Conservation (phyloP, 2,329 filamentous ascomycete genomes). For the Sclerotinia nivalis region DNA sequence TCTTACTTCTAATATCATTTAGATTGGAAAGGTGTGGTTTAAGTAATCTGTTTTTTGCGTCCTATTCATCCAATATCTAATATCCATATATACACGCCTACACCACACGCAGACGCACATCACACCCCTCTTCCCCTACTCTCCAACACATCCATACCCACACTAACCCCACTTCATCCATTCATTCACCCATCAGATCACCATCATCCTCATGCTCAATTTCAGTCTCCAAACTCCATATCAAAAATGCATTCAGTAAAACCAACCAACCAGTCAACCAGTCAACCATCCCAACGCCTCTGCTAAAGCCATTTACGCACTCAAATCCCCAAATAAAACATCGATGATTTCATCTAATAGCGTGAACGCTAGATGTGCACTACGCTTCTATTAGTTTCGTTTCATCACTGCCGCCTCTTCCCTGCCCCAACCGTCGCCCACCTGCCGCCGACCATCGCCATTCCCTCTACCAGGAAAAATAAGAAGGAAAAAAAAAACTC, state of each 20-base stretch:
- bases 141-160: background rate
- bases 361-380: slow-evolving; percentile 43
- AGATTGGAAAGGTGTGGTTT: too few relatives aligned
- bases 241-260: background rate
- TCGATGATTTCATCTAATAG: slow-evolving; percentile 43
- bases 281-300: slow-evolving; percentile 31
- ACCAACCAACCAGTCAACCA: slow-evolving; percentile 2
- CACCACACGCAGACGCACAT: background rate
- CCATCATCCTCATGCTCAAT: background rate
- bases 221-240: slow-evolving; percentile 4
- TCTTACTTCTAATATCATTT: too few relatives aligned
- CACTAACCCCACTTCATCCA: background rate
- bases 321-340: slow-evolving; percentile 40
- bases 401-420: background rate
- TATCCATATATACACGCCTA: background rate
- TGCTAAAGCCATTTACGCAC: slow-evolving; percentile 36
- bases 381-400: slow-evolving; percentile 23
- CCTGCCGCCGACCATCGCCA: background rate
- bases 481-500: slow-evolving; percentile 45
- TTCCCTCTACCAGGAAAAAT: background rate
- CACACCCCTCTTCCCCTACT: background rate
- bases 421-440: background rate
- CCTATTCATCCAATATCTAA: background rate
- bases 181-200: background rate
- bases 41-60: background rate